A percentile compares a stretch with the other conserved stretches of the same genome.
Conservation (phyloP, 768 basidiomycete genomes). For the Podaxis sp. region DNA sequence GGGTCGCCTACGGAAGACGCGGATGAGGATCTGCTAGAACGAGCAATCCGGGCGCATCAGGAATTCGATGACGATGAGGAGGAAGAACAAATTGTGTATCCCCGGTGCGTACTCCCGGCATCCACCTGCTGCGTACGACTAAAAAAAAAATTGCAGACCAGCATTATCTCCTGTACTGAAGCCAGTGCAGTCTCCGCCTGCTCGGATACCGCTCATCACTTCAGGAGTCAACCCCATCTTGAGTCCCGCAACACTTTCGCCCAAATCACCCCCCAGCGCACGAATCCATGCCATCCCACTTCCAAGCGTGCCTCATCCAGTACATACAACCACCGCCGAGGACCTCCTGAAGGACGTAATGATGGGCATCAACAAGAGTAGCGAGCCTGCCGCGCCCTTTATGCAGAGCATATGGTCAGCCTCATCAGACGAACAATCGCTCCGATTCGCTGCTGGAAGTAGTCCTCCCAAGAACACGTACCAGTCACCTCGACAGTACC, state of each 20-base stretch:
- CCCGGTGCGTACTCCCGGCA: constrained; percentile 50
- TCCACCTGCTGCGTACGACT: neutral
- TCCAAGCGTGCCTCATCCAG: constrained; percentile 15
- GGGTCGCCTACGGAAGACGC: constrained; percentile 81
- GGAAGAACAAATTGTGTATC: constrained; percentile 72
- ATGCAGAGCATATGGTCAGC: constrained; percentile 68
- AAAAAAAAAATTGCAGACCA: constrained; percentile 22
- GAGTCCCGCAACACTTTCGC: constrained; percentile 30
- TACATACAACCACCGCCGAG: constrained; percentile 59
- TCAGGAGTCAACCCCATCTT: constrained; percentile 30
- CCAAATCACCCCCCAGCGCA: constrained; percentile 32
- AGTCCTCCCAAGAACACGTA: constrained; percentile 29
- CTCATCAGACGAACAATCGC: constrained; percentile 46
- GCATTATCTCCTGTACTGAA: constrained; percentile 24
- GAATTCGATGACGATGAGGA: constrained; percentile 53
- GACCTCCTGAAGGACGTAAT: constrained; percentile 64
- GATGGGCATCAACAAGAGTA: constrained; percentile 29
- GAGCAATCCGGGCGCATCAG: constrained; percentile 52
- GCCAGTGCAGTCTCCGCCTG: constrained; percentile 33
- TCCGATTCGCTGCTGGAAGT: constrained; percentile 32
- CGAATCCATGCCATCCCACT: constrained; percentile 16
- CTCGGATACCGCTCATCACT: constrained; percentile 33
- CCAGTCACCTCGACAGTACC: constrained; percentile 29
- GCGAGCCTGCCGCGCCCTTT: constrained; percentile 24
- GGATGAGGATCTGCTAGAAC: constrained; percentile 80